Percentiles rank a stretch among this genome's conserved stretches.
Conservation (phyloP, 495 filamentous ascomycete genomes). For the Aspergillus egyptiacus region DNA sequence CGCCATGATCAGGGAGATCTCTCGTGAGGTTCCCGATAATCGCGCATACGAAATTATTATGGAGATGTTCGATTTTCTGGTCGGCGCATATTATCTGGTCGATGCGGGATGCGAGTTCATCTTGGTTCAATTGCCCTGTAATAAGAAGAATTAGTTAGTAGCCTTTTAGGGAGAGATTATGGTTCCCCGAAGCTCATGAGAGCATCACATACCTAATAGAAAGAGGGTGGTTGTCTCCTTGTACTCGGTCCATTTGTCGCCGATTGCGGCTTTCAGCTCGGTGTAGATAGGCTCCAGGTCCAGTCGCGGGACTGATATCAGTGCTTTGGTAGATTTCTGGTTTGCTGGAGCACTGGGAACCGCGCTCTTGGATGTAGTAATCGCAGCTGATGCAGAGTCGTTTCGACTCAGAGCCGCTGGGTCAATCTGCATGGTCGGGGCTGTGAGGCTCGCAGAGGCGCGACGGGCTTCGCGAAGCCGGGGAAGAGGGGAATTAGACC, state of each 20-base stretch:
- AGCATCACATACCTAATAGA: constrained; percentile 61
- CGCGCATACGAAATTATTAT: constrained; percentile 83
- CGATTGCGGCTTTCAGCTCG: constrained; percentile 71
- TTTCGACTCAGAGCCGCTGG: constrained; percentile 73
- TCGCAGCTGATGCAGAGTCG: constrained; percentile 53
- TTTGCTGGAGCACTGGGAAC: constrained; percentile 50
- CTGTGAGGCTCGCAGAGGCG: constrained; percentile 32
- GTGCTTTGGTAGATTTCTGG: constrained; percentile 50
- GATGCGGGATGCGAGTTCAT: constrained; percentile 71
- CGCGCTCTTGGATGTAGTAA: constrained; percentile 55
- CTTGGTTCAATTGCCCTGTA: constrained; percentile 75
- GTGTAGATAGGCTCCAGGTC: constrained; percentile 89
- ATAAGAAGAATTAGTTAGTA: not conserved
- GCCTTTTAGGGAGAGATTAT: not conserved
- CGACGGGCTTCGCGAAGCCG: constrained; percentile 44
- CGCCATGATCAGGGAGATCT: constrained; percentile 85
- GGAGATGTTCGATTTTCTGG: constrained; percentile 69
- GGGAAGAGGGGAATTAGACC: constrained; percentile 30
- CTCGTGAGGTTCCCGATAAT: constrained; percentile 81
- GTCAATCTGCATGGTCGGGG: constrained; percentile 71
- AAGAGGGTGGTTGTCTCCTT: constrained; percentile 78
- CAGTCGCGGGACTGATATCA: constrained; percentile 72
- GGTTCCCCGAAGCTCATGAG: too few species aligned
- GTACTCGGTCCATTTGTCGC: constrained; percentile 83
- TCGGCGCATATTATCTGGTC: constrained; percentile 65